These are phyloP conservation scores for Leucaena leucocephala DNA, from an alignment of 306 rosid genomes.

Conservation along the genomic window DNA sequence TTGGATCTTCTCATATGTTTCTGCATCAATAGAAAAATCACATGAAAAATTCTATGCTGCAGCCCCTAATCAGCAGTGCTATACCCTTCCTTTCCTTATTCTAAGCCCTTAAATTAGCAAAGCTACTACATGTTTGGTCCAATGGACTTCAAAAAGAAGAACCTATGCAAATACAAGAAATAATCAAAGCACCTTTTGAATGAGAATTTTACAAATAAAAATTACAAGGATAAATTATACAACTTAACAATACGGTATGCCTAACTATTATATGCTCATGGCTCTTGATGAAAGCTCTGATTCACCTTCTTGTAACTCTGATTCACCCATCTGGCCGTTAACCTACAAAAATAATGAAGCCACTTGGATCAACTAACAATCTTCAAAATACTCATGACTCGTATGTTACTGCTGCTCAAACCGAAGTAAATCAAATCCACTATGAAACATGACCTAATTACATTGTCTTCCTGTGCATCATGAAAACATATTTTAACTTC, in stretches of 20 bases:
- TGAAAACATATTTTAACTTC: background rate
- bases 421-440: conserved; percentile 13
- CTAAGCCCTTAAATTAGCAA: background rate
- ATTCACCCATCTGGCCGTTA: conserved; percentile 44
- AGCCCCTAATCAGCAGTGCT: conserved; percentile 33
- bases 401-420: conserved; percentile 27
- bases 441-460: background rate
- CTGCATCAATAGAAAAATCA: background rate
- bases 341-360: conserved; percentile 43
- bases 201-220: conserved; percentile 50
- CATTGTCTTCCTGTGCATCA: background rate
- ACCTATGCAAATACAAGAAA: conserved; percentile 37
- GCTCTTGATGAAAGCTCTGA: conserved; percentile 75
- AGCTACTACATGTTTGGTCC: too few relatives aligned
- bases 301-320: conserved; percentile 67
- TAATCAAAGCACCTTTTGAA: conserved; percentile 50
- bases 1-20: background rate
- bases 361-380: conserved; percentile 6
- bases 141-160: too few relatives aligned
- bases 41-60: too few relatives aligned
- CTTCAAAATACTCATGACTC: conserved; percentile 27
- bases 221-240: conserved; percentile 34
- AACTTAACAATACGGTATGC: conserved; percentile 27
- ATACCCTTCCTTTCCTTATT: conserved; percentile 20
- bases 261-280: conserved; percentile 65